Base-by-base conservation (phyloP, 495 filamentous ascomycete species). In the Penicillium subrubescens region DNA sequence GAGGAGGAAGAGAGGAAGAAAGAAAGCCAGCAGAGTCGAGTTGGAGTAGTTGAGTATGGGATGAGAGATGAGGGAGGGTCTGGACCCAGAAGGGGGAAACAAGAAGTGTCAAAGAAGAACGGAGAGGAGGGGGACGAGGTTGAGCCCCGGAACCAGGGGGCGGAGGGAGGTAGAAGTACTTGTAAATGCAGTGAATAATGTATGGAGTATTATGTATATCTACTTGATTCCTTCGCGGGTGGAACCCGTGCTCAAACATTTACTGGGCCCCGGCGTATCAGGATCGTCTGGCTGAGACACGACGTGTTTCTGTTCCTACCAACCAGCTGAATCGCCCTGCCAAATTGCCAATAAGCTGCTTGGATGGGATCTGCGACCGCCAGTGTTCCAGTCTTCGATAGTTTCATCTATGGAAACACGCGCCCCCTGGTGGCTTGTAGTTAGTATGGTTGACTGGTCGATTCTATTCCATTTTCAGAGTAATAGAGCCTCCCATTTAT, bases 241-340 rank as follows among this genome's bases (percentile, higher is more conserved):
- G 67, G 67, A 65, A 54, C 55, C 33, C 34, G 7, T 34, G 57
- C 63, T 69, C 59, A 61, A 61, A 65, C 57, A 64, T 48, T 56
- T 48, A 17, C 29, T 60, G 50, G 54, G 34, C 41, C 44, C 57
- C 65, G 59, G 69, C 53, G 57, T 60, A 66, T 68, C 65, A 73
- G 72, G 63, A 73, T 65, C 62, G 64, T 48, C 55, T 23, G 52
- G 56, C 75, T 79, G 77, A 79, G 77, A 79, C 77, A 78, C 71
- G 66, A 68, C 60, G 65, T 73, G 75, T 78, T 78, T 77, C 75
- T 72, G 60, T 35, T 62, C 59, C 65, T 66, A n/a, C 44, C 52
- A 59, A 67, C 21, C 48, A 31, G 48, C 48, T 27, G 48, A 52
- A 17, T 4, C 25, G 8, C 12, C 48, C 48, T 52, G 48, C 51